Percentiles rank a stretch among this genome's conserved stretches.
These are phyloP conservation scores for Aspergillus viridinutans DNA, from an alignment of 2,329 filamentous ascomycete species.

Conservation along the genomic window DNA sequence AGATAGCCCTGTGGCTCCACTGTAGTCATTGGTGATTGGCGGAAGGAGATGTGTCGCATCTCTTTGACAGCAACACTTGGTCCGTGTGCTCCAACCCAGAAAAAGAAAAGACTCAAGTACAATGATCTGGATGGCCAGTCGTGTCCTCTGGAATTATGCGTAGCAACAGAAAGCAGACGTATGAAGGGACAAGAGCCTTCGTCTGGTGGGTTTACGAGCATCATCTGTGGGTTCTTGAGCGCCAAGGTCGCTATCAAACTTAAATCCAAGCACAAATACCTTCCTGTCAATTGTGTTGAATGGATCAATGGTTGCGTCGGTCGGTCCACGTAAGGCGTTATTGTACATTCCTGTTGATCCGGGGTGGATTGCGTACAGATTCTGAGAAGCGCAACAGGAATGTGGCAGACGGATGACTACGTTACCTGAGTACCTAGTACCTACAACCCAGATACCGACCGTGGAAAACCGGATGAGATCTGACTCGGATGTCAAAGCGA, in stretches of 20 bases:
- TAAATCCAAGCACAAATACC: background rate
- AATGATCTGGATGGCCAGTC: background rate
- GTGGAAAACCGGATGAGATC: background rate
- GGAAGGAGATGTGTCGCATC: background rate
- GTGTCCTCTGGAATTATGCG: background rate
- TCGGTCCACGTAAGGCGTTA: background rate
- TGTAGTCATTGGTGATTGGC: background rate
- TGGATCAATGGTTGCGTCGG: background rate
- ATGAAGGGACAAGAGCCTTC: background rate
- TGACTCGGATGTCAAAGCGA: background rate
- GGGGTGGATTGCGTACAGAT: background rate
- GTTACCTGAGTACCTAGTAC: too few relatives aligned
- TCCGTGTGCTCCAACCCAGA: conserved; percentile 7
- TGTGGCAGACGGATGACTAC: background rate
- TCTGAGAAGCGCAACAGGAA: background rate
- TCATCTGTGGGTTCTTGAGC: background rate
- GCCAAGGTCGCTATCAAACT: background rate
- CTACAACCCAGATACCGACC: background rate
- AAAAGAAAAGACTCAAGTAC: background rate
- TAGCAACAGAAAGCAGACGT: background rate
- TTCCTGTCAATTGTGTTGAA: background rate
- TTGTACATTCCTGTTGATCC: background rate
- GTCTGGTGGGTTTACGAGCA: background rate
- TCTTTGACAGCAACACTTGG: conserved; percentile 11
- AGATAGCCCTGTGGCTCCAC: background rate